A percentile compares a stretch with the other conserved stretches of the same genome.
phyloP scores from a whole-genome alignment of 108 stramenopile genomes.

The Licmophora abbreviata region DNA sequence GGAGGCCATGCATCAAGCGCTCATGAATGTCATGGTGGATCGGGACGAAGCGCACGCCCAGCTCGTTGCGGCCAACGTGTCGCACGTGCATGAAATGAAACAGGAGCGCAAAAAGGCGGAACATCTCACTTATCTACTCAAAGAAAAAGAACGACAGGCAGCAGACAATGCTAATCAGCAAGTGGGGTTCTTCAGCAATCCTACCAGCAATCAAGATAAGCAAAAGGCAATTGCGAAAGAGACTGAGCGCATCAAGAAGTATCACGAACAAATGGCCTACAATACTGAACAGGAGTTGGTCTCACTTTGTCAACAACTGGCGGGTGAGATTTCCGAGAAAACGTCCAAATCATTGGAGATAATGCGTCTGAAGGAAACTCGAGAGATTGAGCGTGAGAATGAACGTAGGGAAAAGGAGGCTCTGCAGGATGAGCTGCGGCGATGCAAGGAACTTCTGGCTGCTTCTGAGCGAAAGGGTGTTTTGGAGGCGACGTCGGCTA shows the following conservation, averaged over 20 bases:
- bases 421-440: conserved; percentile 21
- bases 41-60: conserved; percentile 55
- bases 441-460: conserved; percentile 13
- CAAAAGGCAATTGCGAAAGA: conserved; percentile 7
- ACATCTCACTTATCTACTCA: conserved; percentile 14
- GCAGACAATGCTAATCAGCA: conserved; percentile 1
- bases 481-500: conserved; percentile 6
- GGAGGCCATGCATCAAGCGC: conserved; percentile 27
- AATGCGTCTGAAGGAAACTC: conserved; percentile 36
- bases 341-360: conserved; percentile 48
- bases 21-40: conserved; percentile 43
- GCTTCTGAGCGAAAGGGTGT: conserved; percentile 10
- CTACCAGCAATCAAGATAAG: not conserved
- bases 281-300: conserved; percentile 44
- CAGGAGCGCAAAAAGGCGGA: conserved; percentile 25
- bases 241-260: not conserved
- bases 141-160: conserved; percentile 4
- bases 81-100: conserved; percentile 47
- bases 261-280: too few species aligned
- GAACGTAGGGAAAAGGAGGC: conserved; percentile 31
- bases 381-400: conserved; percentile 27
- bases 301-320: conserved; percentile 55
- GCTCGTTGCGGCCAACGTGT: conserved; percentile 44
- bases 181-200: not conserved
- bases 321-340: conserved; percentile 46